phyloP scores from a whole-genome alignment of 2,329 filamentous ascomycete species.

The Cordyceps javanica region DNA sequence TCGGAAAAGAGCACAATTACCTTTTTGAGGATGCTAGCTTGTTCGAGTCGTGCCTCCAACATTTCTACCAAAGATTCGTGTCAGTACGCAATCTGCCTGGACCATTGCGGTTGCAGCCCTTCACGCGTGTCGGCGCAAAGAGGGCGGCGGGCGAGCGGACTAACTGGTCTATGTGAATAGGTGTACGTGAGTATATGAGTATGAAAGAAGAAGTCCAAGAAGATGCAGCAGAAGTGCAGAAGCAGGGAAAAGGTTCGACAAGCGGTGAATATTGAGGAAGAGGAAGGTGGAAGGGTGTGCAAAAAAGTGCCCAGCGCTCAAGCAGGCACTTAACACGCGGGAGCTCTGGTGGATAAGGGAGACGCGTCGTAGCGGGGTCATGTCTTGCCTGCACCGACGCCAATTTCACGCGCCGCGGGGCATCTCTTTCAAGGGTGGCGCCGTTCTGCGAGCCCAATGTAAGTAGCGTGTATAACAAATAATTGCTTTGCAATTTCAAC shows the following conservation, averaged over 20 bases:
- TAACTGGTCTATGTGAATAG: constrained; percentile 3
- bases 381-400: not conserved
- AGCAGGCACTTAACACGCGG: constrained; percentile 30
- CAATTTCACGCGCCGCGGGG: constrained; percentile 16
- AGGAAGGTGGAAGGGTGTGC: not conserved
- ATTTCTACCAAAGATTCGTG: constrained; percentile 39
- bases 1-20: constrained; percentile 37
- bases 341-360: constrained; percentile 18
- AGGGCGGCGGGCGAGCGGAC: not conserved
- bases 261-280: not conserved
- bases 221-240: not conserved
- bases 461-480: not conserved
- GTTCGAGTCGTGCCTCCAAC: constrained; percentile 96
- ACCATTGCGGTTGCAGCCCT: not conserved
- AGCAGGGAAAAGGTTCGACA: not conserved
- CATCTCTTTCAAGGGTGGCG: not conserved
- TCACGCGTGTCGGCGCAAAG: not conserved
- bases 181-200: not conserved
- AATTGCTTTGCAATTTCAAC: not conserved
- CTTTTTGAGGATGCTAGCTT: constrained; percentile 93
- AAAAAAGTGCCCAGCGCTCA: constrained; percentile 15
- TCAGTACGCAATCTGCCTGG: not conserved
- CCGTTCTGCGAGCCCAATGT: not conserved
- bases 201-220: not conserved
- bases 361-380: constrained; percentile 26